These are phyloP conservation scores for Ormosia emarginata DNA, from an alignment of 306 rosid species.

Conservation along the genomic window DNA sequence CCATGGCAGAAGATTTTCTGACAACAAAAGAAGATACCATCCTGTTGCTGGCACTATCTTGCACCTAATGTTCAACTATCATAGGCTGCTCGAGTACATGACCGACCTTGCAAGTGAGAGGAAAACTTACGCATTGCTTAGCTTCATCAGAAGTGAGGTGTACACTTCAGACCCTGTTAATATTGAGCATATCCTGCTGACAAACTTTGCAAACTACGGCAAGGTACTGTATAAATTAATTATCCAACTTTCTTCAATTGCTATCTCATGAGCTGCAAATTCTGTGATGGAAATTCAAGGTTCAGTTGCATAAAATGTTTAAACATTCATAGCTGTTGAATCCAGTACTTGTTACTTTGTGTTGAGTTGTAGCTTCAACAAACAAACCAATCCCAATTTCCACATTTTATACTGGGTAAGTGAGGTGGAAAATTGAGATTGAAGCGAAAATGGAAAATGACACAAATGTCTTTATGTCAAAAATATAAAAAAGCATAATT, in stretches of 20 bases:
- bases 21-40: constrained; percentile 38
- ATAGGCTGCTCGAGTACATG: constrained; percentile 52
- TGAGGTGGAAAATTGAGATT: too few species aligned
- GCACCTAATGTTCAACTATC: constrained; percentile 34
- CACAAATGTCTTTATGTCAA: too few species aligned
- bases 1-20: constrained; percentile 1
- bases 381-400: too few species aligned
- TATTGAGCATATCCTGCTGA: constrained; percentile 53
- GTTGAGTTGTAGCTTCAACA: not conserved
- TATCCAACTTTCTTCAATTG: not conserved
- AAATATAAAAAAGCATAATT: too few species aligned
- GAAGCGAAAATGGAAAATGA: not conserved
- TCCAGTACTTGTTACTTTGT: not conserved
- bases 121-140: constrained; percentile 56
- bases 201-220: constrained; percentile 56
- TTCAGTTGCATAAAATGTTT: not conserved
- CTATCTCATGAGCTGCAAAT: not conserved
- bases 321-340: not conserved
- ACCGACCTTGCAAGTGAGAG: constrained; percentile 41
- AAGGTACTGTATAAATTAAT: constrained; percentile 35
- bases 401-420: too few species aligned
- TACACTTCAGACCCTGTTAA: constrained; percentile 66
- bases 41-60: constrained; percentile 32
- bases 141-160: constrained; percentile 47
- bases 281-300: not conserved